These are phyloP conservation scores for Cordyceps cateniannulata DNA, from an alignment of 2,329 filamentous ascomycete species.

Conservation along the genomic window DNA sequence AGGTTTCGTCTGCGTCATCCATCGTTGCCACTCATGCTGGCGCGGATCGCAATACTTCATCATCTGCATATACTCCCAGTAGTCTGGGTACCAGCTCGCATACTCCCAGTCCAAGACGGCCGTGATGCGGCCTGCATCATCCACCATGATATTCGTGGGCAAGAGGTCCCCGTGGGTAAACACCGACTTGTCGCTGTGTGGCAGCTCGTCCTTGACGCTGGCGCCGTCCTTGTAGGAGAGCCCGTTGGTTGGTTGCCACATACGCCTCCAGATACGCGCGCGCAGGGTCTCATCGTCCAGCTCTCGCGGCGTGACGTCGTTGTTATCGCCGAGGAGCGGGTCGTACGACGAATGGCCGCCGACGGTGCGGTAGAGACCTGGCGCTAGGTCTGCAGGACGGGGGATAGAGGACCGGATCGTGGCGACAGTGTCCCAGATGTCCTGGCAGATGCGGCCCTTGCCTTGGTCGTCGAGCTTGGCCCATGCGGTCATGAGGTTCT, in stretches of 20 bases:
- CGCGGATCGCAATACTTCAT: constrained; percentile 13
- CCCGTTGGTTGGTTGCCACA: constrained; percentile 12
- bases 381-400: constrained; percentile 10
- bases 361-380: constrained; percentile 13
- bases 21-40: constrained; percentile 13
- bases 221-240: constrained; percentile 14
- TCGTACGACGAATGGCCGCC: constrained; percentile 13
- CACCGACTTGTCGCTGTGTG: constrained; percentile 9
- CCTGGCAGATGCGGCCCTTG: constrained; percentile 14
- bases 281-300: constrained; percentile 14
- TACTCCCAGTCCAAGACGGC: constrained; percentile 16
- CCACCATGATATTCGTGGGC: constrained; percentile 17
- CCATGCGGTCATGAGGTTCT: constrained; percentile 11
- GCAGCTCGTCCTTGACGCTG: constrained; percentile 4
- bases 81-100: constrained; percentile 14
- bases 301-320: constrained; percentile 10
- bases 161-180: constrained; percentile 18
- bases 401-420: constrained; percentile 12
- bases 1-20: constrained; percentile 13
- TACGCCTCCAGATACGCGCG: constrained; percentile 13
- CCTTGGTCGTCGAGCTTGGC: constrained; percentile 10
- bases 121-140: constrained; percentile 14
- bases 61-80: constrained; percentile 13
- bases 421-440: constrained; percentile 14
- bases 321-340: constrained; percentile 9